Conservation (phyloP, 139 green algal species). For the Diplosphaera chodatii region DNA sequence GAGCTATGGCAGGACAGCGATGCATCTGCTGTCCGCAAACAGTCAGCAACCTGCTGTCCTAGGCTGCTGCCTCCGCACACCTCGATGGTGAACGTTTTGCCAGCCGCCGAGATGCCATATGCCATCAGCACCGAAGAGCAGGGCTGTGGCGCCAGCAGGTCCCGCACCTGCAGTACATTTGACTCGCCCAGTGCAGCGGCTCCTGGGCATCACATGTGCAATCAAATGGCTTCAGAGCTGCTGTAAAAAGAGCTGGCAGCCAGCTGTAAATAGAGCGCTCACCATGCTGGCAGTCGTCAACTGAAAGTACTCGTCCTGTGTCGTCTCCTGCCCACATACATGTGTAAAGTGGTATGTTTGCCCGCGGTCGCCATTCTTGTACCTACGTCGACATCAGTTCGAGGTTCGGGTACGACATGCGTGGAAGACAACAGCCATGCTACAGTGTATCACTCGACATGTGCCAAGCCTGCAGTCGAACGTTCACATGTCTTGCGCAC, state of each 20-base stretch:
- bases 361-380: slow-evolving; percentile 41
- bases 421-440: too few species aligned
- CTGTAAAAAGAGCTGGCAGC: too few species aligned
- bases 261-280: too few species aligned
- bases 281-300: slow-evolving; percentile 39
- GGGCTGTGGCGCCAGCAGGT: slow-evolving; percentile 35
- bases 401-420: too few species aligned
- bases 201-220: too few species aligned
- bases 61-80: slow-evolving; percentile 11
- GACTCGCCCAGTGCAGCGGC: too few species aligned
- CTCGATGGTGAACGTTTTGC: slow-evolving; percentile 79
- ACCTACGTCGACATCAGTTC: slow-evolving; percentile 20
- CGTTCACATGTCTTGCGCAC: too few species aligned
- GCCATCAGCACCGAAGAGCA: slow-evolving; percentile 61
- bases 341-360: slow-evolving; percentile 55
- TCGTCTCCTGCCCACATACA: slow-evolving; percentile 41
- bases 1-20: neutral
- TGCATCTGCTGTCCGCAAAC: neutral
- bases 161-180: slow-evolving; percentile 30
- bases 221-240: too few species aligned
- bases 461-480: too few species aligned
- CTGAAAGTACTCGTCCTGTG: slow-evolving; percentile 41
- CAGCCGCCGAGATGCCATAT: slow-evolving; percentile 71
- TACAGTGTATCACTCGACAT: too few species aligned
- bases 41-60: neutral